Evolutionary conservation across 129 eudicot species (phyloP), one percentile per base, ranked within the genome.

Genomic region (Silybum marianum): DNA sequence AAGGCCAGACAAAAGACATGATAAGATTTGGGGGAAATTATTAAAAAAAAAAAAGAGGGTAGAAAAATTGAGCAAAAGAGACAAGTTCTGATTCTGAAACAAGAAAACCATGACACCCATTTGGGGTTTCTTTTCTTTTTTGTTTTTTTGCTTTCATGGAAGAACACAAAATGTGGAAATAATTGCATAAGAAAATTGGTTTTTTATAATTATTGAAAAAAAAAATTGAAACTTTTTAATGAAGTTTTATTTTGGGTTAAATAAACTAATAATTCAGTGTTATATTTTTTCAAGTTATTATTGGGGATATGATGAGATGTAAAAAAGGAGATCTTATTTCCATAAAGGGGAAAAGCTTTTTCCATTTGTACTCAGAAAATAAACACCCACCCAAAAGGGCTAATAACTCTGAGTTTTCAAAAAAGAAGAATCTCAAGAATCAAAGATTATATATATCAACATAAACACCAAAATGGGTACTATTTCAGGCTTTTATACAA

Each of bases 251-350:
- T 69, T 32, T 63, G 72, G 62, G 67, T 69, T 67, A 25, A 80
- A 9, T 48, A 66, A 42, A 34, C 66, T 60, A 62, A 84, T 69
- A 71, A 72, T 78, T 58, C 83, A 74, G 76, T 74, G 76, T 79
- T 42, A 23, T 75, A n/a, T 58, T 67, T 75, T 25, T 69, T 73
- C 67, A 74, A 14, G 66, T 74, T 77, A 77, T 83, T 89, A 72
- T 82, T 73, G 78, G 75, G 39, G 88, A 86, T 71, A 89, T 91
- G 94, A 87, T 89, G 92, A 88, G 88, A 85, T 85, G 93, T 78
- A 80, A 80, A 87, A 85, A 88, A 90, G 91, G 84, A 91, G 91
- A 91, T 90, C 91, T 86, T 87, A 88, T 91, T 90, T 87, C 92
- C 88, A 82, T 78, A 87, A 88, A 87, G 88, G 89, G 92, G 89